Conservation (phyloP, 2,329 filamentous ascomycete species). For the Graphilbum sp. region DNA sequence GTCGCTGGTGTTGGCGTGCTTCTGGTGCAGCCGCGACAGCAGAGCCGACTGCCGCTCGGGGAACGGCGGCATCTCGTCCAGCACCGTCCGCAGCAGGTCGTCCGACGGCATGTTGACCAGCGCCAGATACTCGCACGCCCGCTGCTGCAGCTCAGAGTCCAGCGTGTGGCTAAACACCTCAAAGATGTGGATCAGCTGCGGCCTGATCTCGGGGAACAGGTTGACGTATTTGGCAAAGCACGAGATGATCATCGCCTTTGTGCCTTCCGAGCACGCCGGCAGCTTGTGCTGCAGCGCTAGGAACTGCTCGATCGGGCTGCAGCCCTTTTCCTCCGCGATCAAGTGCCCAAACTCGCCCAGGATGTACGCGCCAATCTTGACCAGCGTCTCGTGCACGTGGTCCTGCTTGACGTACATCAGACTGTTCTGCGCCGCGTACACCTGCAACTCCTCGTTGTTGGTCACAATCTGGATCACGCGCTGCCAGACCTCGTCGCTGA, state of each 20-base stretch:
- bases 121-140: constrained; percentile 86
- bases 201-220: constrained; percentile 95
- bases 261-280: constrained; percentile 72
- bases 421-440: constrained; percentile 89
- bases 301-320: constrained; percentile 95
- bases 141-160: constrained; percentile 88
- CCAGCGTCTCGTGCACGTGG: constrained; percentile 88
- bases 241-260: constrained; percentile 83
- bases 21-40: constrained; percentile 83
- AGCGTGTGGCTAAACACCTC: constrained; percentile 84
- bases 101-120: constrained; percentile 76
- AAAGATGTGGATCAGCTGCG: constrained; percentile 82
- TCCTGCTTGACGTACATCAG: constrained; percentile 84
- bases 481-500: constrained; percentile 98
- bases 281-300: constrained; percentile 84
- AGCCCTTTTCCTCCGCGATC: constrained; percentile 80
- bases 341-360: constrained; percentile 94
- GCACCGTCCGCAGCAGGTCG: constrained; percentile 80
- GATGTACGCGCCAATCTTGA: constrained; percentile 95
- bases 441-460: constrained; percentile 95
- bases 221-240: constrained; percentile 98
- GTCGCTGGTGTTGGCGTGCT: constrained; percentile 82
- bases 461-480: constrained; percentile 97
- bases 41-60: constrained; percentile 86
- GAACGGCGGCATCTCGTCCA: constrained; percentile 98